Base-by-base conservation (phyloP, 2,329 filamentous ascomycete species). In the Rutstroemia sp. region DNA sequence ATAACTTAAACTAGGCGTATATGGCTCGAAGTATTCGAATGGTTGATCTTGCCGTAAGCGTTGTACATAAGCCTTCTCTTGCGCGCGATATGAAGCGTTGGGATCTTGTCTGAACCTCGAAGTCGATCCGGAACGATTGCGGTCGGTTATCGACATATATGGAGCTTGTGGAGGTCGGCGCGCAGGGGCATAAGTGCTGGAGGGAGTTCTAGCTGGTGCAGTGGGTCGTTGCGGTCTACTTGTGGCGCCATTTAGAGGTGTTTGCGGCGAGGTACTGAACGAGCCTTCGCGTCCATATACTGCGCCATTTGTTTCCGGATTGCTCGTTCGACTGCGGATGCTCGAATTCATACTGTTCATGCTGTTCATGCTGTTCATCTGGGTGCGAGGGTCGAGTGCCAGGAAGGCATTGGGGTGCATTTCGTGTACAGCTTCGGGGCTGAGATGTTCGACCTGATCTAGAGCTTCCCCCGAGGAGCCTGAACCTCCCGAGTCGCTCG, bases 1-100 rank as follows among this genome's bases (percentile, higher is more conserved):
- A 69, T 87, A 86, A 58, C 80, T 82, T 61, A 90, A 75, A 61
- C 81, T 85, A 44, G 84, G 83, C 2, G 85, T 82, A 63, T 88
- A 87, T 12, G 84, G 77, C 56, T 91, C 85, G 61, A 76, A 71
- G 45, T 70, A 71, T 57, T 70, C 70, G 23, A 66, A 63, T 19
- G 77, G 74, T 45, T 84, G 82, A 63, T 94, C 89, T 69, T 95
- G 90, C 57, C 91, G 85, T 67, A 97, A 81, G 65, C 92, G 86
- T 71, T 96, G 90, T 37, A 97, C 87, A 70, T 99, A 99, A 57
- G 92, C 92, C 70, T 92, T 90, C 72, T 97, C 92, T 72, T 97
- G 90, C 49, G 89, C 88, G 59, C 88, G 78, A 69, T 89, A 90
- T 63, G 87, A 83, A 52, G 85, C 84, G 66, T 86, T 86, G 9